phyloP scores from a whole-genome alignment of 352 stramenopile species.

The Nannochloropsis limnetica region DNA sequence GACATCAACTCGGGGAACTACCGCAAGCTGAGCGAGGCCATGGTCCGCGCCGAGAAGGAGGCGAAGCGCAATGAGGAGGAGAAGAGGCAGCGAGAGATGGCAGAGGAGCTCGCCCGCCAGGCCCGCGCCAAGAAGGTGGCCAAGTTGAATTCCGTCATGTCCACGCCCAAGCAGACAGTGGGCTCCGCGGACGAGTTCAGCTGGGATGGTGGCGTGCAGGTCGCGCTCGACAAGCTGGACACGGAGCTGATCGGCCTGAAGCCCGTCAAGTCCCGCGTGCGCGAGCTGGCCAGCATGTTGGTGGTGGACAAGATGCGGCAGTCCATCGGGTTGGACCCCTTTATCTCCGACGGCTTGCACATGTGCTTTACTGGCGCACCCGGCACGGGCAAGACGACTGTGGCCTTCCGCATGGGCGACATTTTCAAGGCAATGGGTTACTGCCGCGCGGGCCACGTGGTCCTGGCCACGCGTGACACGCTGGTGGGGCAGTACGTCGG shows the following conservation, averaged over 20 bases:
- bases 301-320: conserved; percentile 75
- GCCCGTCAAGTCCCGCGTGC: conserved; percentile 70
- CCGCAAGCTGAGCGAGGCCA: conserved; percentile 45
- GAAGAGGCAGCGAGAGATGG: conserved; percentile 11
- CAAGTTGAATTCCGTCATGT: conserved; percentile 33
- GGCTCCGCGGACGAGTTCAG: conserved; percentile 69
- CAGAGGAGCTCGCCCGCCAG: conserved; percentile 21
- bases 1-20: conserved; percentile 47
- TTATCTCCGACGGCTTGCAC: conserved; percentile 59
- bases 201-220: conserved; percentile 73
- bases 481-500: conserved; percentile 74
- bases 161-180: conserved; percentile 38
- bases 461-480: conserved; percentile 69
- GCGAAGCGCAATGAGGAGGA: conserved; percentile 24
- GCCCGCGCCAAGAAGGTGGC: conserved; percentile 25
- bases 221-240: conserved; percentile 71
- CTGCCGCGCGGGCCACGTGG: conserved; percentile 64
- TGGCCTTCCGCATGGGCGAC: conserved; percentile 69
- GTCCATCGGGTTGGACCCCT: conserved; percentile 70
- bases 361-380: conserved; percentile 68
- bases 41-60: conserved; percentile 15
- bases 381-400: conserved; percentile 60
- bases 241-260: conserved; percentile 67
- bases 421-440: conserved; percentile 74
- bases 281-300: conserved; percentile 71